Evolutionary conservation across 345 rosid species (phyloP).

Genomic region (Dimocarpus longan): DNA sequence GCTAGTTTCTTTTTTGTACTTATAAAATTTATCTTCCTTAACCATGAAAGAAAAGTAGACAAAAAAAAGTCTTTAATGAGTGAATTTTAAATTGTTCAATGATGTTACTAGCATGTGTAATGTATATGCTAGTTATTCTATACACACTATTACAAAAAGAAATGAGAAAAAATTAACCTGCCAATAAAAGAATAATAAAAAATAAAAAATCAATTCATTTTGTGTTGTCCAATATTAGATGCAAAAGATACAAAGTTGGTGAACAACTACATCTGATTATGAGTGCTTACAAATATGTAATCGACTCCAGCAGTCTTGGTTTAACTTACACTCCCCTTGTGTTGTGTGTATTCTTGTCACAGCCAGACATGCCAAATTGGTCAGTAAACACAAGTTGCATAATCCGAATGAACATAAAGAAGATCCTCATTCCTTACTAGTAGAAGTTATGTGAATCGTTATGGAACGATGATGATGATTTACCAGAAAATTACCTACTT

Average conservation of each 20-base stretch:
- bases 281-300: background rate
- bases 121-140: too few species aligned
- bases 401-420: background rate
- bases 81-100: too few species aligned
- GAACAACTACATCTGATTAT: background rate
- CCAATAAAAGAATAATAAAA: too few species aligned
- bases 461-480: background rate
- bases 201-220: too few species aligned
- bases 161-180: too few species aligned
- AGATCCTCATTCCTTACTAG: background rate
- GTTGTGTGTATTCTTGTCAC: background rate
- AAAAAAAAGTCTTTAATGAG: too few species aligned
- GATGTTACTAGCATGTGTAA: too few species aligned
- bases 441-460: background rate
- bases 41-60: too few species aligned
- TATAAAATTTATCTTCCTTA: too few species aligned
- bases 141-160: background rate
- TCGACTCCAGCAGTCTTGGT: background rate
- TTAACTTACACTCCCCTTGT: background rate
- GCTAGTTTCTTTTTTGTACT: too few species aligned
- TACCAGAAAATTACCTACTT: background rate
- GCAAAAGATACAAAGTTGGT: background rate
- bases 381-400: background rate
- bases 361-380: background rate
- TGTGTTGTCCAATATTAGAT: too few species aligned